Evolutionary conservation across 192 early-diverging fungal species (phyloP), one percentile per base, ranked within the genome.

Genomic region (Backusella mclennaniae): DNA sequence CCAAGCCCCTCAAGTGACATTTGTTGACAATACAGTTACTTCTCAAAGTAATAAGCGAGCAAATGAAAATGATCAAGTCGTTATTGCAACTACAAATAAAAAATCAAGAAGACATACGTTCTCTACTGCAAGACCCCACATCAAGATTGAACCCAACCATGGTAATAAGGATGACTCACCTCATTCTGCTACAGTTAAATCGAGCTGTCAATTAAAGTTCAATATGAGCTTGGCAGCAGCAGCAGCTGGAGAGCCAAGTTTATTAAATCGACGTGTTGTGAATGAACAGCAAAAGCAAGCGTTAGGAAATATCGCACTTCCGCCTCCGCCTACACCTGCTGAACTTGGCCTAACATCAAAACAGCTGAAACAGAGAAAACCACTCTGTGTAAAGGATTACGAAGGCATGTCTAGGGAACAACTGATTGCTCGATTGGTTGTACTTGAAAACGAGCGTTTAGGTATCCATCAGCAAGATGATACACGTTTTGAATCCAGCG

Each of bases 61-160:
- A 11, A 63, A 63, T 14, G 42, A 63, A 15, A 35, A 26, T 38
- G 12, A 63, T 21, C 36, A 17, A 42, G 36, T 29, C 23, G 3
- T 33, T 12, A 21, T 12, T 12, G 12, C 5, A 17, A 46, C 1
- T 4, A 71, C 6, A 23, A 35, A 56, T 35, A 68, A 73, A 33
- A 78, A 78, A 56, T 73, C 71, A 6, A 71, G 77, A 72, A 63
- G 77, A 15, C 77, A 78, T 36, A 78, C 77, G 3, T 59, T 78
- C 2, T 78, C 77, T 9, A 53, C 59, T 9, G 23, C 71, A 38
- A 52, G 49, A 26, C 77, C 77, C 8, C 66, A n/a, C 71, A n/a
- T 67, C 67, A 35, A n/a, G 36, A 17, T 69, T 69, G 42, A 36
- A 53, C n/a, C 38, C 9, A 46, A 76, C 8, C 42, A 14, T 1